These are phyloP conservation scores for Aspergillus sp. DNA, from an alignment of 2,329 filamentous ascomycete species.

Conservation along the genomic window DNA sequence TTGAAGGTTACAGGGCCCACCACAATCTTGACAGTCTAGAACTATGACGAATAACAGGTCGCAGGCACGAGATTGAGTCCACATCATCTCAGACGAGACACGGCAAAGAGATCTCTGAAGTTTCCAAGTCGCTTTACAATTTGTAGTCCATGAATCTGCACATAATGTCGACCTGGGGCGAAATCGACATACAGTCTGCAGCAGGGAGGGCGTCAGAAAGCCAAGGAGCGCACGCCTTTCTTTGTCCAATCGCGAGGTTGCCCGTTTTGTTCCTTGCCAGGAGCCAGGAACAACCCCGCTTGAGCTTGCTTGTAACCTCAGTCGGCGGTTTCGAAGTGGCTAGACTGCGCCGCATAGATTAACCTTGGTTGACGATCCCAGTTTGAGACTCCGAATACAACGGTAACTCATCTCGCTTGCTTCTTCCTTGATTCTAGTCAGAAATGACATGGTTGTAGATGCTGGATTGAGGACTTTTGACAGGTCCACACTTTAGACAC, in stretches of 20 bases:
- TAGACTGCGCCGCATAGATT: not conserved
- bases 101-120: not conserved
- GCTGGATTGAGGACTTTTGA: not conserved
- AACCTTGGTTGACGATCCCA: not conserved
- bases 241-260: not conserved
- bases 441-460: too few species aligned
- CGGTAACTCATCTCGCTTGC: not conserved
- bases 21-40: constrained; percentile 2
- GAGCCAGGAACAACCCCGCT: not conserved
- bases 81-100: not conserved
- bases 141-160: not conserved
- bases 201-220: too few species aligned
- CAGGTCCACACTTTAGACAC: not conserved
- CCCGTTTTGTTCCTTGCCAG: not conserved
- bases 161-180: too few species aligned
- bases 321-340: not conserved
- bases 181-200: too few species aligned
- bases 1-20: constrained; percentile 13
- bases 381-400: not conserved
- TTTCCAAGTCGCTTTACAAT: not conserved
- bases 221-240: too few species aligned
- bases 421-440: not conserved
- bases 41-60: not conserved
- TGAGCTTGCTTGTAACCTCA: not conserved
- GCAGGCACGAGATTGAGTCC: not conserved